Conservation (phyloP, 257 asterid species). For the Nicotiana tomentosiformis region DNA sequence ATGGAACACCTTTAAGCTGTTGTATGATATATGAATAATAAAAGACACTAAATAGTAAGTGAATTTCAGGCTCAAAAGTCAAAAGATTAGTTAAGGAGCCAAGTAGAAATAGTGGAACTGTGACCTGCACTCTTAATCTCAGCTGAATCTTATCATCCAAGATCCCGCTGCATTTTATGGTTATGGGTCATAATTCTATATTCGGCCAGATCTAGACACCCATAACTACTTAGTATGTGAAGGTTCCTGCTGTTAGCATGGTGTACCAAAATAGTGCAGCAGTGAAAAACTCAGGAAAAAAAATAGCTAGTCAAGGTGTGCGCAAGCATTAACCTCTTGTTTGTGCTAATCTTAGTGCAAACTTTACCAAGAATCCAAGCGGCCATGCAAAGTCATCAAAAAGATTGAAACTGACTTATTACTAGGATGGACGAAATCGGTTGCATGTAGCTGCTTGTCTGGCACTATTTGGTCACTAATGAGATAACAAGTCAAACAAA, state of each 20-base stretch:
- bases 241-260: neutral
- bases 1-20: neutral
- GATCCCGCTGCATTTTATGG: neutral
- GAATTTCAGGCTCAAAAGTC: neutral
- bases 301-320: too few species aligned
- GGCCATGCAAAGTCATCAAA: neutral
- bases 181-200: neutral
- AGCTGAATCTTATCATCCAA: neutral
- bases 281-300: neutral
- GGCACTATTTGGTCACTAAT: neutral
- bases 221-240: neutral
- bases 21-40: neutral
- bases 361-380: constrained; percentile 3
- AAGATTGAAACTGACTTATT: neutral
- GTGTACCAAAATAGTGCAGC: neutral
- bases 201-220: neutral
- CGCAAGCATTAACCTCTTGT: neutral
- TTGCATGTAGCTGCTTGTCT: neutral
- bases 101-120: neutral
- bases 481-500: neutral
- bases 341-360: neutral
- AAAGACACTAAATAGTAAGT: neutral
- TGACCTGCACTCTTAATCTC: neutral
- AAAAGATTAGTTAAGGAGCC: neutral
- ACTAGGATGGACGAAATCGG: neutral